Base-by-base conservation (phyloP, 176 grass and related monocot genomes). In the Tillandsia fasciculata region DNA sequence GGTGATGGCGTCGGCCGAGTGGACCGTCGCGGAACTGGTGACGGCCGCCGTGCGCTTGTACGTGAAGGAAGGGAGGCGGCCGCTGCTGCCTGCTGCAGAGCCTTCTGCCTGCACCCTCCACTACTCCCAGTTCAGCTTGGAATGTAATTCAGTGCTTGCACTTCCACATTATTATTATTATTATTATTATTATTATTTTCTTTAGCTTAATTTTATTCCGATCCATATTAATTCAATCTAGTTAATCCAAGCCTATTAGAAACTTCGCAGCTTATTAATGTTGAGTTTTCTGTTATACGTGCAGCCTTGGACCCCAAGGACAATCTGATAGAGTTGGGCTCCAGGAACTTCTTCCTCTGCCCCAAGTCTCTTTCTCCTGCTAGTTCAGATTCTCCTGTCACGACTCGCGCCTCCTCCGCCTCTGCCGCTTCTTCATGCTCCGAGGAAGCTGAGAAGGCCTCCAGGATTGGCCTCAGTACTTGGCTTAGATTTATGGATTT, bases 341-440 rank as follows among this genome's bases (percentile, higher is more conserved):
- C 94, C 54, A 87, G 94, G 51, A 93, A 86, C 82, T 99, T 99
- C 84, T 99, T 99, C 81, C 87, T 99, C 42, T 99, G 94, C 13
- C 74, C 77, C 20, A 93, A 79, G 63, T 65, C 69, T 9, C 12
- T n/a, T 17, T 8, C 15, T 63, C 27, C 48, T n/a, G 48, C 28
- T 74, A 49, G 13, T 14, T 54, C 74, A 50, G 68, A 74, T 52
- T 74, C 70, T n/a, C 58, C 56, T 14, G 81, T 5, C 5, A 33
- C 29, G 3, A 33, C 29, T 33, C 29, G 66, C 42, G 51, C 53
- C 42, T 3, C 53, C 7, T 14, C 66, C 14, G 8, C 26, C 2
- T 8, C 23, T 3, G 13, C 71, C 1, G 26, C 71, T 47, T 9
- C 49, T 61, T 68, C 52, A 9, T 77, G 74, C 42, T 68, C 74